Conservation (phyloP, 768 basidiomycete species). For the Rubroboletus pulcherrimus region DNA sequence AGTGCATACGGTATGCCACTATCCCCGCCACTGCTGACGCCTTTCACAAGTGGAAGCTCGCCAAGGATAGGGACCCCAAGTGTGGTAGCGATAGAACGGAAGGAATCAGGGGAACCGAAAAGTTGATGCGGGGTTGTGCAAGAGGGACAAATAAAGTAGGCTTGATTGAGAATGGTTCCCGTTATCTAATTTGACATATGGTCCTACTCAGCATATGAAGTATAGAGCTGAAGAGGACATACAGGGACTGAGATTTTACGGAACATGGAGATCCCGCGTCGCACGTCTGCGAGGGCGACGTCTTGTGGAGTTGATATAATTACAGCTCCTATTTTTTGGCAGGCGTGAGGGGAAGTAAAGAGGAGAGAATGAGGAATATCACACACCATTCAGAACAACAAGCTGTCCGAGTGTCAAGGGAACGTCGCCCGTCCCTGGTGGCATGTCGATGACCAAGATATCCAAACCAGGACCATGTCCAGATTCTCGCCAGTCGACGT, state of each 20-base stretch:
- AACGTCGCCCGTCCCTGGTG: slow-evolving; percentile 96
- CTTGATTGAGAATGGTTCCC: slow-evolving; percentile 85
- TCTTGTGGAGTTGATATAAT: slow-evolving; percentile 97
- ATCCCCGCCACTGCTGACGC: slow-evolving; percentile 72
- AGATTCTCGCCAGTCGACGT: slow-evolving; percentile 78
- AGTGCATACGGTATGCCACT: slow-evolving; percentile 54
- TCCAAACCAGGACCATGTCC: slow-evolving; percentile 54
- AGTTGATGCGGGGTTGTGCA: slow-evolving; percentile 62
- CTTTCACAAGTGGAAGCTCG: slow-evolving; percentile 75
- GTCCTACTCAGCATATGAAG: not conserved
- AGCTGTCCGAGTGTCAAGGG: slow-evolving; percentile 88
- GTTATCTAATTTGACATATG: slow-evolving; percentile 53
- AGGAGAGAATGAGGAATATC: not conserved
- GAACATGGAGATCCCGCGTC: slow-evolving; percentile 92
- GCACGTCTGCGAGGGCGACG: slow-evolving; percentile 85
- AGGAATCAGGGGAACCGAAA: slow-evolving; percentile 67
- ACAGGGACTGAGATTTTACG: slow-evolving; percentile 86
- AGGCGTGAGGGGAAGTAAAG: not conserved
- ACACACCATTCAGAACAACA: slow-evolving; percentile 74
- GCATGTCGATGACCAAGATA: slow-evolving; percentile 90
- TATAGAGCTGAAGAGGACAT: slow-evolving; percentile 22
- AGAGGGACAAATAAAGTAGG: slow-evolving; percentile 74
- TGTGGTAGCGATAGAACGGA: slow-evolving; percentile 53
- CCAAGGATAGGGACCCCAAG: slow-evolving; percentile 67
- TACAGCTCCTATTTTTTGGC: slow-evolving; percentile 63